Evolutionary conservation across 306 rosid genomes (phyloP), one percentile per base, ranked within the genome.

Genomic region (Ziziphus jujuba): DNA sequence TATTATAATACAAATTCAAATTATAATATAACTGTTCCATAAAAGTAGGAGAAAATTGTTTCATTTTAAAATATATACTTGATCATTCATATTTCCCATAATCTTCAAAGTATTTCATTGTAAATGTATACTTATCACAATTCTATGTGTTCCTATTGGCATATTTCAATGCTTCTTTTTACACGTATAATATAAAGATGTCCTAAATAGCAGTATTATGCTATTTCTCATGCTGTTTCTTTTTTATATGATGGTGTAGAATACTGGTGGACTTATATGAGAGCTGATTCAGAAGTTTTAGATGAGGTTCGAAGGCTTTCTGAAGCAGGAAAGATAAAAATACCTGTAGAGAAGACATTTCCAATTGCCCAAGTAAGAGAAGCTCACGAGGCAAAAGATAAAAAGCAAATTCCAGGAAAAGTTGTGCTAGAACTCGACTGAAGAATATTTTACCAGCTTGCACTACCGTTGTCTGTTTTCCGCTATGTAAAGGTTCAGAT

Each of bases 181-280:
- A 36, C 6, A 6, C 9, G 9, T 36, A 36, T 36, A 3, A 11
- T 11, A 36, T 3, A 17, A 1, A 49, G 20, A 49, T 49, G 9
- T 49, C 54, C 5, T 16, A 17, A 44, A 44, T 15, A 9, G 20
- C 31, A 12, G 34, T 33, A 38, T 21, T 61, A 43, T 24, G 61
- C 23, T 23, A 13, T 36, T 20, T 24, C 24, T 59, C 19, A 15
- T 25, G 28, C 53, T 6, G 61, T 47, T 9, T 49, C 38, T 55
- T 9, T 48, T 66, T 65, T 28, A 75, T 56, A 38, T 73, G 63
- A 44, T 72, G 79, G 75, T 84, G 49, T 79, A 90, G 97, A 88
- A 45, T 93, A 93, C 80, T 86, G 85, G 45, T 93, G 96, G 99
- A 82, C 87, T 24, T 88, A 56, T 72, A 93, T 93, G 99, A 86